These are phyloP conservation scores for Diaporthe aspalathi DNA, from an alignment of 2,329 filamentous ascomycete genomes.

Conservation along the genomic window DNA sequence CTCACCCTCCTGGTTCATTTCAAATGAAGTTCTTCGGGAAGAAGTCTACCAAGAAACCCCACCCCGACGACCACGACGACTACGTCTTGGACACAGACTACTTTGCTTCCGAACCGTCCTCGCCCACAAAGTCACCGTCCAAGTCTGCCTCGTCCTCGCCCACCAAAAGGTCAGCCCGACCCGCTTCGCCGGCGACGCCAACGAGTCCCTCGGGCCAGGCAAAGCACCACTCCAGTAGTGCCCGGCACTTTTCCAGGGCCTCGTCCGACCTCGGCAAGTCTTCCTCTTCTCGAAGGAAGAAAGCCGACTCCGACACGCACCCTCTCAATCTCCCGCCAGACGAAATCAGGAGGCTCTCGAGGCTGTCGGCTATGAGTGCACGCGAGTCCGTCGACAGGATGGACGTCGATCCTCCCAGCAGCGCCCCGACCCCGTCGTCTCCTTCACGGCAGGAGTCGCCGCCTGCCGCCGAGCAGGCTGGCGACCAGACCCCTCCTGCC, in stretches of 20 bases:
- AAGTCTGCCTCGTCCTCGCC: conserved; percentile 47
- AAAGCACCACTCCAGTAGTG: conserved; percentile 45
- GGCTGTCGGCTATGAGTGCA: conserved; percentile 72
- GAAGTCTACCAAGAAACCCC: conserved; percentile 55
- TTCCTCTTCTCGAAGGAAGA: conserved; percentile 60
- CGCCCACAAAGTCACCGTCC: conserved; percentile 45
- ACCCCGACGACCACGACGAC: conserved; percentile 40
- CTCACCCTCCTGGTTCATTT: conserved; percentile 38
- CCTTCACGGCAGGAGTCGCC: conserved; percentile 59
- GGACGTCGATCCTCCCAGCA: conserved; percentile 75
- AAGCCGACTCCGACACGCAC: conserved; percentile 78
- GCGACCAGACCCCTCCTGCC: conserved; percentile 65
- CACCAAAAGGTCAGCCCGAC: conserved; percentile 54
- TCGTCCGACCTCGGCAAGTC: conserved; percentile 60
- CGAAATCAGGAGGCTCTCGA: conserved; percentile 81
- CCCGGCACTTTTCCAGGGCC: conserved; percentile 60
- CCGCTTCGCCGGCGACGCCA: conserved; percentile 47
- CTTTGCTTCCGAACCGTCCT: conserved; percentile 50
- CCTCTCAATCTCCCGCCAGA: conserved; percentile 92
- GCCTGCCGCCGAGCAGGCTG: conserved; percentile 50
- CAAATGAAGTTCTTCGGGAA: conserved; percentile 66
- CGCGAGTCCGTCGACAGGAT: conserved; percentile 67
- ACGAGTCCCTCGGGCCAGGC: conserved; percentile 50
- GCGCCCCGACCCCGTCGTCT: conserved; percentile 62
- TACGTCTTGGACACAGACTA: conserved; percentile 51